Conservation (phyloP, 2,329 filamentous ascomycete genomes). For the Apiospora arundinis region DNA sequence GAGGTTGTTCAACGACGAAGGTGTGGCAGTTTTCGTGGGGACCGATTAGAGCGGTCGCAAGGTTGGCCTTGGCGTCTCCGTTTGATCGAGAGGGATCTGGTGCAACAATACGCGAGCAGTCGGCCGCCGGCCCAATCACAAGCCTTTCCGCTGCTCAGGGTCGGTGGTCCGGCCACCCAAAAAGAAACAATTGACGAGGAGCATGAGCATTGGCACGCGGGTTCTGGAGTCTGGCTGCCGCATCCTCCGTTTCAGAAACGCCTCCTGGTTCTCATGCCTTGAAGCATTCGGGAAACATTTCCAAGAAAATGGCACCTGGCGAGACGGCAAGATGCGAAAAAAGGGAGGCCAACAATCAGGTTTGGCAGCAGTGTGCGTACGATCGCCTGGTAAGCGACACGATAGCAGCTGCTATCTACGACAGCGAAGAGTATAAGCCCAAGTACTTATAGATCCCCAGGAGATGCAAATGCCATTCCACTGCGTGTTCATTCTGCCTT, state of each 20-base stretch:
- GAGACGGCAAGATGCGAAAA: background rate
- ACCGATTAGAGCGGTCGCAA: background rate
- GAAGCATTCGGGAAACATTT: constrained; percentile 11
- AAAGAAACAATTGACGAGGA: background rate
- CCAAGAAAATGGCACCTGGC: constrained; percentile 1
- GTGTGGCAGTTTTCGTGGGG: constrained; percentile 9
- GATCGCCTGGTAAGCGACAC: background rate
- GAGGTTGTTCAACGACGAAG: background rate
- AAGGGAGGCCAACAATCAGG: constrained; percentile 8
- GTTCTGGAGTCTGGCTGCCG: background rate
- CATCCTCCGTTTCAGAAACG: background rate
- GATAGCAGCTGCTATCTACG: background rate
- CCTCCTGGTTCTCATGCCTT: constrained; percentile 14
- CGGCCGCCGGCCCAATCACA: background rate
- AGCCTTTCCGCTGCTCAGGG: background rate
- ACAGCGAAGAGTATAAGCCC: background rate
- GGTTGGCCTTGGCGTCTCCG: constrained; percentile 11
- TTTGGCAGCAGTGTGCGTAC: background rate
- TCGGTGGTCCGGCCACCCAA: background rate
- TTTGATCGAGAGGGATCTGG: constrained; percentile 9
- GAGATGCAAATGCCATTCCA: background rate
- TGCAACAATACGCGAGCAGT: background rate
- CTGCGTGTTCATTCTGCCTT: background rate
- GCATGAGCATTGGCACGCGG: constrained; percentile 1
- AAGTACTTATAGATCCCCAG: background rate